These are phyloP conservation scores for Fraxinus baroniana DNA, from an alignment of 305 asterid genomes.

Conservation along the genomic window DNA sequence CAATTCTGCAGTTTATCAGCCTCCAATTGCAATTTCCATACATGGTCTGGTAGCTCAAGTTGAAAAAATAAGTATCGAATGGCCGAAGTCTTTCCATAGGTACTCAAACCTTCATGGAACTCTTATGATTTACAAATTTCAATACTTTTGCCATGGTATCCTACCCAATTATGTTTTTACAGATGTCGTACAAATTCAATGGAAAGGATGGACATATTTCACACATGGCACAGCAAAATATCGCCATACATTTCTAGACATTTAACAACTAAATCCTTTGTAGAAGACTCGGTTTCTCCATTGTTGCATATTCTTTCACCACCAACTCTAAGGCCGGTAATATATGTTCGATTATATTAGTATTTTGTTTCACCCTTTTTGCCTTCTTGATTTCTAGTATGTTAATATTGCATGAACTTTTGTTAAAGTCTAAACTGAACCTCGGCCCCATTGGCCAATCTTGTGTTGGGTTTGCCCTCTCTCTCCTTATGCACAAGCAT, in stretches of 20 bases:
- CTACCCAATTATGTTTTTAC: conserved; percentile 27
- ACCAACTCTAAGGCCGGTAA: conserved; percentile 86
- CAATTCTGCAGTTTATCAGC: conserved; percentile 73
- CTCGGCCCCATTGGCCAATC: not conserved
- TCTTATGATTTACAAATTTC: conserved; percentile 16
- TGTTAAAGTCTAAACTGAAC: not conserved
- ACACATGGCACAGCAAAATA: conserved; percentile 70
- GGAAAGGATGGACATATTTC: conserved; percentile 78
- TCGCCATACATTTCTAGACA: conserved; percentile 85
- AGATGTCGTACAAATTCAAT: conserved; percentile 62
- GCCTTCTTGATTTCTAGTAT: conserved; percentile 11
- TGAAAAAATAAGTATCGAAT: conserved; percentile 74
- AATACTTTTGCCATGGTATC: conserved; percentile 5
- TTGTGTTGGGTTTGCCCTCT: not conserved
- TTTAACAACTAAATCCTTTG: conserved; percentile 72
- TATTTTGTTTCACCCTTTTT: conserved; percentile 19
- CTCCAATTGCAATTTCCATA: conserved; percentile 68
- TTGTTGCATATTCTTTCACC: conserved; percentile 88
- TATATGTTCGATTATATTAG: conserved; percentile 17
- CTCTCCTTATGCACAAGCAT: not conserved
- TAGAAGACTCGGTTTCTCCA: conserved; percentile 77
- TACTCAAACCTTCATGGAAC: conserved; percentile 26
- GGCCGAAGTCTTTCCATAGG: conserved; percentile 97
- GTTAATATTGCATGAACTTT: not conserved
- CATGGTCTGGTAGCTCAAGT: conserved; percentile 77